Conservation (phyloP, 768 basidiomycete species). For the Hygrocybe punicea region DNA sequence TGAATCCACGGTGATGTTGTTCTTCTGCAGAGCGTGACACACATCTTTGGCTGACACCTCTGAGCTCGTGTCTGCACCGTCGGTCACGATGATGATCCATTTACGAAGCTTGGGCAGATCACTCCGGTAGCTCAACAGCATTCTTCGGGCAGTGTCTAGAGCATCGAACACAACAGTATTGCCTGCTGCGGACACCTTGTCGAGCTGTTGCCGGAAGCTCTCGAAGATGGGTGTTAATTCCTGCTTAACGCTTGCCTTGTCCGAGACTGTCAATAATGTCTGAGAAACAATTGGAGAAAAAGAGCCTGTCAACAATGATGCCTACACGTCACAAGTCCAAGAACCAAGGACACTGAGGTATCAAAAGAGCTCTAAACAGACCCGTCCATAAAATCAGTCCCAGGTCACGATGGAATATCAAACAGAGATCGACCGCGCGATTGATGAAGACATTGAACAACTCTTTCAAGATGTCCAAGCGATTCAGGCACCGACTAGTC, state of each 20-base stretch:
- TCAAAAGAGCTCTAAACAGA: constrained; percentile 28
- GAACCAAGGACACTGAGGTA: constrained; percentile 24
- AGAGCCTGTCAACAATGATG: background rate
- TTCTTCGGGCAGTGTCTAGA: constrained; percentile 21
- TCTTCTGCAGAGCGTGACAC: constrained; percentile 17
- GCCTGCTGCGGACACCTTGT: constrained; percentile 15
- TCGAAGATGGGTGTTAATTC: constrained; percentile 28
- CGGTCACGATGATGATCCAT: constrained; percentile 29
- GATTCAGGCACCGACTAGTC: constrained; percentile 18
- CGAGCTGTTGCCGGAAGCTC: constrained; percentile 22
- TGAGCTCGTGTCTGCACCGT: constrained; percentile 29
- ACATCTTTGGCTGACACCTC: constrained; percentile 15
- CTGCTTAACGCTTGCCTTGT: constrained; percentile 16
- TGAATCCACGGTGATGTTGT: constrained; percentile 24
- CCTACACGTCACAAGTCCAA: constrained; percentile 30
- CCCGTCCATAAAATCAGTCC: background rate
- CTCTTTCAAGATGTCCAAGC: constrained; percentile 25
- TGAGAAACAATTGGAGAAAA: background rate
- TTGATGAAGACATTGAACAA: constrained; percentile 30
- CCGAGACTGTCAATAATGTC: constrained; percentile 19
- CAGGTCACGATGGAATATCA: background rate
- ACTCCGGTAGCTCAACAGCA: constrained; percentile 18
- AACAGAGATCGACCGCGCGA: constrained; percentile 19
- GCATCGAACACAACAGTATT: constrained; percentile 30
- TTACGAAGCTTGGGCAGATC: constrained; percentile 23